Evolutionary conservation across 2,329 filamentous ascomycete genomes (phyloP).

Genomic region (Colletotrichum lupini): DNA sequence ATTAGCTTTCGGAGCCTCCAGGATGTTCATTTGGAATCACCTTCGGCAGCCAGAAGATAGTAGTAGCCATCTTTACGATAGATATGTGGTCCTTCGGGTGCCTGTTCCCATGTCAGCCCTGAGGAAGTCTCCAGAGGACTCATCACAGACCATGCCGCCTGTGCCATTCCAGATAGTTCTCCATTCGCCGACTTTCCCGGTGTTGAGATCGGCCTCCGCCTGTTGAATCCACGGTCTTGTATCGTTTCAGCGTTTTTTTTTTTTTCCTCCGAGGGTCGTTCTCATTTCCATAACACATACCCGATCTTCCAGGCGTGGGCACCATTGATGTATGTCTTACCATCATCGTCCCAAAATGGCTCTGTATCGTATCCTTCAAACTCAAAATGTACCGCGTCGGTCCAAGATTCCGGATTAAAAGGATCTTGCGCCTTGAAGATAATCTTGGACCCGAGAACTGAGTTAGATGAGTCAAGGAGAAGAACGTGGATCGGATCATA

Average conservation of each 20-base stretch:
- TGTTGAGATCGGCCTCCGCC: conserved; percentile 47
- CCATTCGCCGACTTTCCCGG: conserved; percentile 12
- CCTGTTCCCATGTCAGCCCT: background rate
- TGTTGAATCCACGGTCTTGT: conserved; percentile 58
- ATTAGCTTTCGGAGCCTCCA: too few relatives aligned
- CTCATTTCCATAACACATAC: conserved; percentile 47
- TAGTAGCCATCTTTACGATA: conserved; percentile 62
- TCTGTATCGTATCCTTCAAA: conserved; percentile 49
- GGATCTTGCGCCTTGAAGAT: conserved; percentile 34
- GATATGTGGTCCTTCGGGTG: conserved; percentile 63
- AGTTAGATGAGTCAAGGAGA: conserved; percentile 39
- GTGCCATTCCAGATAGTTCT: conserved; percentile 20
- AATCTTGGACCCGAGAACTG: background rate
- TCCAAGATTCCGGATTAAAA: conserved; percentile 39
- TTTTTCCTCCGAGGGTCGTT: conserved; percentile 50
- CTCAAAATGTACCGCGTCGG: conserved; percentile 40
- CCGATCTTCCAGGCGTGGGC: conserved; percentile 45
- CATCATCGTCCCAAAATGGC: conserved; percentile 67
- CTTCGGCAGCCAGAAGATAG: conserved; percentile 65
- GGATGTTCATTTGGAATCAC: conserved; percentile 22
- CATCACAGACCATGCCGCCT: conserved; percentile 12
- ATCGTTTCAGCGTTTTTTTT: conserved; percentile 42
- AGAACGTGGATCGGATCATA: conserved; percentile 45
- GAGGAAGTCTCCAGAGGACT: background rate
- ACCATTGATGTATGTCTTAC: conserved; percentile 58